Conservation (phyloP, 192 early-diverging fungal species). For the Entomortierella chlamydospora region DNA sequence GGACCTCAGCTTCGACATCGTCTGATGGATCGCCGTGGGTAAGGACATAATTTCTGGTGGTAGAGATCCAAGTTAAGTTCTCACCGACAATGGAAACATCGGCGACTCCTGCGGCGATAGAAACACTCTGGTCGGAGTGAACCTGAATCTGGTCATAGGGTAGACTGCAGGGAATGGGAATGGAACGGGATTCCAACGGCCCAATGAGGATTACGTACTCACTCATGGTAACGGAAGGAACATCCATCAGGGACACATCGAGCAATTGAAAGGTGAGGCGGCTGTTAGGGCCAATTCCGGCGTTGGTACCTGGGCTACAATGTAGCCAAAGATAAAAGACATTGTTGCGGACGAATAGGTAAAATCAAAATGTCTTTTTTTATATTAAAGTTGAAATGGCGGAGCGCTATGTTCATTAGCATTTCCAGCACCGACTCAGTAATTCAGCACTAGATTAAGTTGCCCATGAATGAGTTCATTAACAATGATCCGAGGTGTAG, state of each 20-base stretch:
- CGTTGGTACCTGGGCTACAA: background rate
- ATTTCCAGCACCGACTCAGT: background rate
- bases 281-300: constrained; percentile 11
- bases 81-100: background rate
- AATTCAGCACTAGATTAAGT: background rate
- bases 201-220: constrained; percentile 11
- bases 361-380: background rate
- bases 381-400: background rate
- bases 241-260: constrained; percentile 38
- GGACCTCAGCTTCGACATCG: constrained; percentile 8
- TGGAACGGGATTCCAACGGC: background rate
- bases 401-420: background rate
- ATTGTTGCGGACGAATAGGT: background rate
- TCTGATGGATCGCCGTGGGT: constrained; percentile 18
- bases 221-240: constrained; percentile 14
- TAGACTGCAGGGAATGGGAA: constrained; percentile 17
- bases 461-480: background rate
- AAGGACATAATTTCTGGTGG: constrained; percentile 15
- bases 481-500: background rate
- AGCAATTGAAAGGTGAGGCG: constrained; percentile 22
- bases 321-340: background rate
- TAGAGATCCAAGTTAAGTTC: constrained; percentile 19
- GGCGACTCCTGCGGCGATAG: constrained; percentile 14
- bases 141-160: constrained; percentile 2
- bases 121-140: background rate